Evolutionary conservation across 305 asterid genomes (phyloP).

Genomic region (Withania somnifera): DNA sequence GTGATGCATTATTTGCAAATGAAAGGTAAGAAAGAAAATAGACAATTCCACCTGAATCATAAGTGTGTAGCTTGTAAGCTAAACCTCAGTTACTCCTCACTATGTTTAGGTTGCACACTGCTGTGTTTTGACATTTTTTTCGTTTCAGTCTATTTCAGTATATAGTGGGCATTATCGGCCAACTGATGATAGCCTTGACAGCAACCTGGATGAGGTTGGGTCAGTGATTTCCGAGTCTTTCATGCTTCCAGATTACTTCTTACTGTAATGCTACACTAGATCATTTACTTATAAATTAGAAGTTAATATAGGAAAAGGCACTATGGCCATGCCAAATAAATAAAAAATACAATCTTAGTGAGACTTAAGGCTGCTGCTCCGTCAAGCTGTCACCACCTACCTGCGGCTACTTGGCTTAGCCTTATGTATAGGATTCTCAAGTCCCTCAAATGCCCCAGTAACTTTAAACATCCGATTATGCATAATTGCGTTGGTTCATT

Average conservation of each 20-base stretch:
- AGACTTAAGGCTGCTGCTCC: neutral
- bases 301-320: neutral
- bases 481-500: neutral
- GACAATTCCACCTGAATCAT: neutral
- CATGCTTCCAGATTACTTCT: neutral
- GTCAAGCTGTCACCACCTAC: neutral
- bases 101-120: neutral
- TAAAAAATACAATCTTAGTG: neutral
- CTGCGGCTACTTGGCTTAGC: neutral
- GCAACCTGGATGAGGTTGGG: constrained; percentile 49
- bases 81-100: neutral
- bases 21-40: neutral
- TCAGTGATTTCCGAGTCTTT: constrained; percentile 10
- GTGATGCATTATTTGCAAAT: neutral
- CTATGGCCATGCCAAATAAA: neutral
- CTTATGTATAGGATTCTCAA: neutral
- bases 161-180: constrained; percentile 94
- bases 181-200: constrained; percentile 60
- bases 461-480: neutral
- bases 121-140: neutral
- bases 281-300: neutral
- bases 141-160: constrained; percentile 46
- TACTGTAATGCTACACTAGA: neutral
- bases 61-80: neutral
- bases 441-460: neutral